Conservation (phyloP, 106 monocot species). For the Dioscorea zingiberensis region DNA sequence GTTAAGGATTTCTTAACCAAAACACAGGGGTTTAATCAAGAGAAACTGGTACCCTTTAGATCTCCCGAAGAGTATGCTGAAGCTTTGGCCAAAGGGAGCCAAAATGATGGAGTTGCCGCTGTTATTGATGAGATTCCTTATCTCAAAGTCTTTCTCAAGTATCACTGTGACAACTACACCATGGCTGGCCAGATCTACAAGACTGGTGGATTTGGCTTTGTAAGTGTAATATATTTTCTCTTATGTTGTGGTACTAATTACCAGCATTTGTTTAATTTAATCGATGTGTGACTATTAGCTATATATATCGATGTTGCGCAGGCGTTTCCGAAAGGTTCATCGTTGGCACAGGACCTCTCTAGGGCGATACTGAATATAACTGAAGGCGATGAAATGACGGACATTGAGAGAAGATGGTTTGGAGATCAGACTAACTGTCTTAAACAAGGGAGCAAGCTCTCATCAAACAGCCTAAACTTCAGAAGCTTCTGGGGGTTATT, state of each 20-base stretch:
- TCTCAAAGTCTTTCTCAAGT: no score
- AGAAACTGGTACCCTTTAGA: conserved; percentile 9
- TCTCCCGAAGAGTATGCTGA: conserved; percentile 21
- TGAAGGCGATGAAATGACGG: no score
- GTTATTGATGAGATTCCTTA: no score
- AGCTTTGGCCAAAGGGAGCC: conserved; percentile 11
- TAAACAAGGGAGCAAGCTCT: no score
- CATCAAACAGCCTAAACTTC: no score
- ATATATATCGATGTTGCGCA: background rate
- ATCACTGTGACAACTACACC: conserved; percentile 19
- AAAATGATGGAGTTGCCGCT: no score
- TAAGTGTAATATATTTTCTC: conserved; percentile 3
- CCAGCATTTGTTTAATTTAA: no score
- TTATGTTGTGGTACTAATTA: no score
- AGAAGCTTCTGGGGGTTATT: no score
- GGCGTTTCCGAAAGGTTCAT: conserved; percentile 26
- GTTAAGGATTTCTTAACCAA: conserved; percentile 4
- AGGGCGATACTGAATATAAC: conserved; percentile 23
- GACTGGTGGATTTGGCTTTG: conserved; percentile 36
- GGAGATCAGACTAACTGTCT: no score
- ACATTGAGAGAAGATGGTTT: no score
- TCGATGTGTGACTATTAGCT: background rate
- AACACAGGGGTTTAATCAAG: conserved; percentile 1
- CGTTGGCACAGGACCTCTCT: conserved; percentile 18
- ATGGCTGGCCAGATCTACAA: conserved; percentile 5